phyloP scores from a whole-genome alignment of 202 grass and related monocot species.

The Dendrocalamus latiflorus region DNA sequence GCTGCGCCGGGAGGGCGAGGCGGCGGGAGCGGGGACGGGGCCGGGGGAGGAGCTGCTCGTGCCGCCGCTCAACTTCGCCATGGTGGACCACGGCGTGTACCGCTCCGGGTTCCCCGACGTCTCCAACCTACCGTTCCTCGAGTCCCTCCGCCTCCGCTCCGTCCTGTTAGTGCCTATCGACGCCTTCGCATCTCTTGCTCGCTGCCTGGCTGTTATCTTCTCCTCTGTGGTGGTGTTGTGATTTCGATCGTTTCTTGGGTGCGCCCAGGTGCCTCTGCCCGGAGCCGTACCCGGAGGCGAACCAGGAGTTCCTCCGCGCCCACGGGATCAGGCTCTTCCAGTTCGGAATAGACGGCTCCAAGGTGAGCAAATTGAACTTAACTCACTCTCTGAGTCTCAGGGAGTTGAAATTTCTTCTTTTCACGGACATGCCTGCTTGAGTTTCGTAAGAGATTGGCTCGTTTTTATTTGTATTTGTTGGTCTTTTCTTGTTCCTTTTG shows the following conservation, averaged over 20 bases:
- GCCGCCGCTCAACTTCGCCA: conserved; percentile 79
- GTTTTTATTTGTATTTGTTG: background rate
- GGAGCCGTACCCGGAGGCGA: conserved; percentile 57
- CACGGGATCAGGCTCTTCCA: conserved; percentile 61
- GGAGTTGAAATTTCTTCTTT: background rate
- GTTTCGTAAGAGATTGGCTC: background rate
- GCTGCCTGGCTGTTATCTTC: background rate
- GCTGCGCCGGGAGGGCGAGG: background rate
- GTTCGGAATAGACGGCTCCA: conserved; percentile 67
- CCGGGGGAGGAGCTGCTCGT: conserved; percentile 35
- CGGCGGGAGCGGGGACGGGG: background rate
- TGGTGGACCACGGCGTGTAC: conserved; percentile 76
- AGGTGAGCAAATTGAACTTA: conserved; percentile 32
- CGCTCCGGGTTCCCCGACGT: conserved; percentile 68
- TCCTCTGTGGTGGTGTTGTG: background rate
- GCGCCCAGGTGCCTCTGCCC: conserved; percentile 56
- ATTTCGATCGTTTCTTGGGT: background rate
- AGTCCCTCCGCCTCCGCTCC: conserved; percentile 58
- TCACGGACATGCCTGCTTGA: background rate
- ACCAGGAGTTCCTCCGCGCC: conserved; percentile 50
- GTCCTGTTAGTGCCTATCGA: conserved; percentile 38
- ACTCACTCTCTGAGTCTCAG: background rate
- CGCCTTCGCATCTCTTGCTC: background rate
- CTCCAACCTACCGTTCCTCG: conserved; percentile 65
- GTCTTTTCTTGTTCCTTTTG: background rate